phyloP scores from a whole-genome alignment of 2,329 filamentous ascomycete genomes.

The Remersonia thermophila region DNA sequence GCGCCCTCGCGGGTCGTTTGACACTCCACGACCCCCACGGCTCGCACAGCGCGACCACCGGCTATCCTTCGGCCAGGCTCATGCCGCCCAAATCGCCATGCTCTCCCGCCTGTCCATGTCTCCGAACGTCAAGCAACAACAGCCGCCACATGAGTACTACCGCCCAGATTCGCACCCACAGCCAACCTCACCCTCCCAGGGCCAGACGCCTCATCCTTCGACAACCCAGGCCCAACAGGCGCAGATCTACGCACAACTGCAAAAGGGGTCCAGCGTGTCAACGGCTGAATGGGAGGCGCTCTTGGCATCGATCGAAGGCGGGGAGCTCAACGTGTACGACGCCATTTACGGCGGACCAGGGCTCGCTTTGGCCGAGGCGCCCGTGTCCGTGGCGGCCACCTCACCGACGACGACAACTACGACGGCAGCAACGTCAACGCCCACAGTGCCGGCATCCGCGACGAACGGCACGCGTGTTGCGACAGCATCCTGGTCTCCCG shows the following conservation, averaged over 20 bases:
- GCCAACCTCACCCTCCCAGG: conserved; percentile 36
- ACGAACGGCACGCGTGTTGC: neutral
- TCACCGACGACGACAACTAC: conserved; percentile 10
- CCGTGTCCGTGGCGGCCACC: conserved; percentile 24
- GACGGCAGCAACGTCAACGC: conserved; percentile 11
- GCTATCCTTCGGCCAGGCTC: conserved; percentile 33
- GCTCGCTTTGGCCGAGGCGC: conserved; percentile 30
- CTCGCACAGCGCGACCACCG: conserved; percentile 35
- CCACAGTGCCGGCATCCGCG: too few relatives aligned
- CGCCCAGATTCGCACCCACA: conserved; percentile 34
- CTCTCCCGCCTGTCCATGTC: conserved; percentile 26
- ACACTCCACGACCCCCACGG: conserved; percentile 29
- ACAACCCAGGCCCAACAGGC: conserved; percentile 11
- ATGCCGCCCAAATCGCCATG: conserved; percentile 21
- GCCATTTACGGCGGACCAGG: conserved; percentile 62
- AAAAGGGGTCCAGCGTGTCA: conserved; percentile 36
- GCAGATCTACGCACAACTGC: conserved; percentile 27
- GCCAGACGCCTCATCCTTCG: conserved; percentile 22
- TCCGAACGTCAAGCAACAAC: conserved; percentile 25
- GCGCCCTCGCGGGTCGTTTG: conserved; percentile 37
- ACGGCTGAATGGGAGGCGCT: conserved; percentile 72
- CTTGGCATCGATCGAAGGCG: conserved; percentile 66
- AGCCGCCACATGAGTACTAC: conserved; percentile 47
- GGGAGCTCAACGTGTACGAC: conserved; percentile 72
- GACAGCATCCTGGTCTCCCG: conserved; percentile 40